Conservation (phyloP, 345 rosid genomes). For the Citrus reticulata region DNA sequence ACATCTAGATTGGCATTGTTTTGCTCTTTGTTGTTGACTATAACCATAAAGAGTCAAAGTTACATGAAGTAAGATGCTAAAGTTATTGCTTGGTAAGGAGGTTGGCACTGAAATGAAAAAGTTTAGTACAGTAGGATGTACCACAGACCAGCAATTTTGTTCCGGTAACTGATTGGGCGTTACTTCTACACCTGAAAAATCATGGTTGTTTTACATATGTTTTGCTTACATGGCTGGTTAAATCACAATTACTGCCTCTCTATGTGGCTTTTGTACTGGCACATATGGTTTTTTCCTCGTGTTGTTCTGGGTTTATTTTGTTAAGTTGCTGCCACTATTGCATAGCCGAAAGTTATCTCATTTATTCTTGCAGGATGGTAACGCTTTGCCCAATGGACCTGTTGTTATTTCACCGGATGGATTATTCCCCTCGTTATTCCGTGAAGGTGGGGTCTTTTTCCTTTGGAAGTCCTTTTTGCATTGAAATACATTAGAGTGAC, state of each 20-base stretch:
- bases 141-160: not conserved
- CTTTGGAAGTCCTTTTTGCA: not conserved
- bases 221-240: not conserved
- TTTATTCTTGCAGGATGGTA: slow-evolving; percentile 65
- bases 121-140: not conserved
- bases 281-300: not conserved
- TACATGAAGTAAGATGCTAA: not conserved
- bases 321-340: not conserved
- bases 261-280: not conserved
- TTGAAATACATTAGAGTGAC: not conserved
- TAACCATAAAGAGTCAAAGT: not conserved
- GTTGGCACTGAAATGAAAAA: not conserved
- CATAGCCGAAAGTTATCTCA: not conserved
- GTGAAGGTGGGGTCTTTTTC: slow-evolving; percentile 57
- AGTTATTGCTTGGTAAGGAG: not conserved
- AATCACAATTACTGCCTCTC: not conserved
- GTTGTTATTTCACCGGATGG: slow-evolving; percentile 93
- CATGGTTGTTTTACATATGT: not conserved
- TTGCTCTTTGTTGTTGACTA: not conserved
- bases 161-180: not conserved
- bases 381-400: slow-evolving; percentile 83
- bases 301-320: not conserved
- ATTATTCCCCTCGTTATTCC: slow-evolving; percentile 78
- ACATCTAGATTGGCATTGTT: not conserved
- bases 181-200: not conserved